Evolutionary conservation across 2,329 filamentous ascomycete genomes (phyloP).

Genomic region (Byssothecium circinans): DNA sequence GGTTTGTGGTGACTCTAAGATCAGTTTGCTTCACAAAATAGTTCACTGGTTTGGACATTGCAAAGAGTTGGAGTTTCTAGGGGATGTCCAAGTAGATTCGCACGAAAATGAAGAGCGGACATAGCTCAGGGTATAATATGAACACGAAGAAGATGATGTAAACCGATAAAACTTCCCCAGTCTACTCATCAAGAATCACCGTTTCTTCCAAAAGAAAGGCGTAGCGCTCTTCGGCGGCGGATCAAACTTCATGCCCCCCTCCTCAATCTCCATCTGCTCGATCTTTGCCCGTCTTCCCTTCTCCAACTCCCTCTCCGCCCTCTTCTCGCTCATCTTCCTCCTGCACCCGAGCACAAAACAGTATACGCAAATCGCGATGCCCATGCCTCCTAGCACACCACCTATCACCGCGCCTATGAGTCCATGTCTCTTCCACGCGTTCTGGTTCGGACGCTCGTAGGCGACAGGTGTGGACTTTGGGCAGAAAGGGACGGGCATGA

Average conservation of each 20-base stretch:
- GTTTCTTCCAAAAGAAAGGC: constrained; percentile 37
- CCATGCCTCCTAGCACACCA: constrained; percentile 41
- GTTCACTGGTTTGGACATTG: no score
- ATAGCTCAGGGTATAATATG: constrained; percentile 17
- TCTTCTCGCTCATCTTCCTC: constrained; percentile 31
- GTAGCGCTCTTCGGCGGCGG: constrained; percentile 32
- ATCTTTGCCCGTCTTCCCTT: constrained; percentile 29
- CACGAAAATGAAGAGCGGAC: constrained; percentile 9
- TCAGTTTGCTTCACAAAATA: no score
- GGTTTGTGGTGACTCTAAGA: no score
- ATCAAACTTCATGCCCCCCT: constrained; percentile 32
- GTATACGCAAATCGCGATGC: constrained; percentile 27
- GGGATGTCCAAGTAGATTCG: not conserved
- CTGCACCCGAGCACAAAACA: constrained; percentile 35
- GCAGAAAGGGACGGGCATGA: constrained; percentile 47
- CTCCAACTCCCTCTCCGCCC: constrained; percentile 30
- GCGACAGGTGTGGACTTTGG: constrained; percentile 40
- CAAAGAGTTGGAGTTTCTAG: no score
- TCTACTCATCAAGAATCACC: constrained; percentile 8
- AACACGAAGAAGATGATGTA: not conserved
- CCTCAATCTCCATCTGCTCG: constrained; percentile 38
- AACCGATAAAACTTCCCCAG: not conserved
- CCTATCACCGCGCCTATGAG: constrained; percentile 45
- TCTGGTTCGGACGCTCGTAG: constrained; percentile 32
- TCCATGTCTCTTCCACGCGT: constrained; percentile 37